Base-by-base conservation (phyloP, 192 early-diverging fungal species). In the Jimgerdemannia flammicorona region DNA sequence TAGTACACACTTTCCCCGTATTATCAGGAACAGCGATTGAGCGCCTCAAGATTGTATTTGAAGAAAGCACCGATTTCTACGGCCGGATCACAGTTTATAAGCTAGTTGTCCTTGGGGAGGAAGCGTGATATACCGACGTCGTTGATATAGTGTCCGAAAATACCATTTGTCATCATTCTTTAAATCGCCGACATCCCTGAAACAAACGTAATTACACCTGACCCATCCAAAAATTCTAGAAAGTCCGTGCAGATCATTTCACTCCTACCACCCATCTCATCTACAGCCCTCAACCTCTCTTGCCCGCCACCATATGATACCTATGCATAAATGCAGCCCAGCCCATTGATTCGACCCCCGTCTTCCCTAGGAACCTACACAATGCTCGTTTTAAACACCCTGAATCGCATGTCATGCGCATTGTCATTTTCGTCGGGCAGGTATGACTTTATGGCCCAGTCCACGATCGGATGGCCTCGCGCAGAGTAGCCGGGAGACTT, bases 41-140 rank as follows among this genome's bases (percentile, higher is more conserved):
- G 29, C 71, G 79, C 66, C 70, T 93, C 44, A 91, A 91, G 73
- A 84, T 96, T 17, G 75, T 96, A 4, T 94, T 95, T 79, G 85
- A 84, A 65, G 80, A 81, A 40, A 92, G 93, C 79, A 91, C 94
- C 2, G 95, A 96, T 76, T 95, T 96, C 83, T 95, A 92, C 81
- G 95, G 95, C 29, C 84, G 95, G 64, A 89, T 95, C 43, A 88
- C 91, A 42, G 78, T 96, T 9, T 96, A 96, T 82, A 79, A 87
- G 64, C 79, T 96, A 44, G 89, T 92, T 69, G 77, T 95, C 67
- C 8, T 87, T 40, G 93, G 93, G 14, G 4, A 59, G 49, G 70
- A 78, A 3, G 78, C 77, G 4, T 81, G 66, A 80, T 19, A 67
- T 2, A 66, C 6, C 29, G 14, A 71, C 29, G 29, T 29, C 29